Evolutionary conservation across 2,329 filamentous ascomycete genomes (phyloP), one percentile per base, ranked within the genome.

Genomic region (Ilyonectria robusta): DNA sequence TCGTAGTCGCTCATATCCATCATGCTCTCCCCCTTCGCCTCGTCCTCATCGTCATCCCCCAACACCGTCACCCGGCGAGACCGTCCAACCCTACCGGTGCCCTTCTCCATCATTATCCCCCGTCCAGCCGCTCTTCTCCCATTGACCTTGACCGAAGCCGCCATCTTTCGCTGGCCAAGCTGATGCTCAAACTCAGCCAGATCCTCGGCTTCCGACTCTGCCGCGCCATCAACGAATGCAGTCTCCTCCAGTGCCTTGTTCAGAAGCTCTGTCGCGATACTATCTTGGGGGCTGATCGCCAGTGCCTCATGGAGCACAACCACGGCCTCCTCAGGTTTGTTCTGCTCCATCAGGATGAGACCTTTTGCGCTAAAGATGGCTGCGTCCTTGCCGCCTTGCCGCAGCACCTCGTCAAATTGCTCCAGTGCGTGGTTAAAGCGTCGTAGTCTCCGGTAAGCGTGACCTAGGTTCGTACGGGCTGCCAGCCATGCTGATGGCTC

Each of bases 381-480:
- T 1, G 93, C 87, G 70, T 96, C 93, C 71, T 95, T 94, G 48
- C 92, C 92, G 8, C 94, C 94, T 53, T 93, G 89, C 13, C 95
- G 87, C 33, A 98, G 86, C 33, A 97, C 96, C 75, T 95, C 92
- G 70, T 98, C 93, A 75, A 98, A 98, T 77, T 95, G 89, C 2
- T 85, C 86, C 11, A 98, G 86, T 0, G 95, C 92, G 59, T 93
- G 89, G 33, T 91, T 86, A 71, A 91, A 90, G 63, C 89, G 85
- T 1, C 91, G 87, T 62, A 92, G 82, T 19, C 94, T 91, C 59
- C 96, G 90, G 69, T 94, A 92, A 0, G 95, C 93, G 78, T 99
- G 96, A 1, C 91, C 97, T 17, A 99, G 87, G 75, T 99, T 99
- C 4, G 93, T 93, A 44, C 94, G 89, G 0, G 93, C 95, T 2